Conservation (phyloP, 192 early-diverging fungal species). For the Entomortierella chlamydospora region DNA sequence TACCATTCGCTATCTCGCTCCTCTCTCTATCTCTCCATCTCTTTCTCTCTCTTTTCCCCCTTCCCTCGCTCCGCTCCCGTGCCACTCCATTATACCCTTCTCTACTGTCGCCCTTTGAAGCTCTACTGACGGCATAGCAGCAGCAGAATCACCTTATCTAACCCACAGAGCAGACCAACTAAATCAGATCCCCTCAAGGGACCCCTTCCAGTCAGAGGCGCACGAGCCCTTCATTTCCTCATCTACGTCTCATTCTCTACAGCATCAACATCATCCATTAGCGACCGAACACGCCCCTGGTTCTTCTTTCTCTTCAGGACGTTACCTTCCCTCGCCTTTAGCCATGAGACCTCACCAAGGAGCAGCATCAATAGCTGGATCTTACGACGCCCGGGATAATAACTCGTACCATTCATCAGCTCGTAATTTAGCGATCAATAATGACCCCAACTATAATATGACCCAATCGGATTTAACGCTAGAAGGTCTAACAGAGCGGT, state of each 20-base stretch:
- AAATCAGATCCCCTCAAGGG: constrained; percentile 8
- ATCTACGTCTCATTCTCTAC: neutral
- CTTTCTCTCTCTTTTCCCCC: neutral
- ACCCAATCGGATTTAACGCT: constrained; percentile 30
- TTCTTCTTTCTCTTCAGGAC: constrained; percentile 2
- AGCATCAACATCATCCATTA: neutral
- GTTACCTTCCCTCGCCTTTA: neutral
- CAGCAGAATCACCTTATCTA: neutral
- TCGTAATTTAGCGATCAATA: constrained; percentile 14
- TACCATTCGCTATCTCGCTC: neutral
- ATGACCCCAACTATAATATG: constrained; percentile 8
- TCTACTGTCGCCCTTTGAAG: neutral
- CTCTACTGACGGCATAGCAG: neutral
- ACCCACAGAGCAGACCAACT: constrained; percentile 5
- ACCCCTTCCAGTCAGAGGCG: constrained; percentile 8
- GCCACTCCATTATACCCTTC: neutral
- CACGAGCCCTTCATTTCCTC: neutral
- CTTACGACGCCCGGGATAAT: constrained; percentile 9
- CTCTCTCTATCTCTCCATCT: neutral
- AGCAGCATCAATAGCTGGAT: constrained; percentile 11
- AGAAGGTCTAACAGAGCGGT: constrained; percentile 30
- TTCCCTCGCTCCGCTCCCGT: neutral
- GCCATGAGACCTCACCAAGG: constrained; percentile 21
- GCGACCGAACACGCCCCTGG: neutral
- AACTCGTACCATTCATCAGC: constrained; percentile 15